These are phyloP conservation scores for Tolypocladium guangdongense DNA, from an alignment of 2,329 filamentous ascomycete species.

Conservation along the genomic window DNA sequence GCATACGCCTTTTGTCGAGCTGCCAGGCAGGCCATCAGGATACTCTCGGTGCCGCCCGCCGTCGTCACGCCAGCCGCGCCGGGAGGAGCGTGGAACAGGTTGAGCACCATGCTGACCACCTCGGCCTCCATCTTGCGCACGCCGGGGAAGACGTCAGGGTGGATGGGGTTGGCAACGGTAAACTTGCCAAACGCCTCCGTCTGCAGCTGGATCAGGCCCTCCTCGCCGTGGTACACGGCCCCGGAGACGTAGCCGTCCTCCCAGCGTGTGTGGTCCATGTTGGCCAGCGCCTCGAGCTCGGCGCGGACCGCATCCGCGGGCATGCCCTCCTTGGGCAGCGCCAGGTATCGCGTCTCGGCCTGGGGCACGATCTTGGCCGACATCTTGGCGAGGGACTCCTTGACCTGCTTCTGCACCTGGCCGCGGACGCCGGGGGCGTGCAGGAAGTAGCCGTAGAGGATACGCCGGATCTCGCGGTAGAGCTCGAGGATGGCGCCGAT, in stretches of 20 bases:
- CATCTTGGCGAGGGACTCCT: conserved; percentile 67
- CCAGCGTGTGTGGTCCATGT: conserved; percentile 91
- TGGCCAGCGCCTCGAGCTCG: conserved; percentile 68
- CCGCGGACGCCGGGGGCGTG: conserved; percentile 75
- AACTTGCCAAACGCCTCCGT: conserved; percentile 90
- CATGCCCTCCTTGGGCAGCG: conserved; percentile 77
- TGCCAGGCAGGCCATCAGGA: conserved; percentile 86
- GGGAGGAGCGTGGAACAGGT: conserved; percentile 81
- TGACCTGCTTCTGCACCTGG: conserved; percentile 76
- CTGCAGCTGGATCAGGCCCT: conserved; percentile 71
- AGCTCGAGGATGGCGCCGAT: conserved; percentile 67
- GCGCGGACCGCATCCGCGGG: conserved; percentile 63
- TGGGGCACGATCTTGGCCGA: conserved; percentile 73
- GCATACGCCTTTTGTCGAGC: conserved; percentile 80
- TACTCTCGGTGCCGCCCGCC: conserved; percentile 89
- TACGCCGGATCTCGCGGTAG: conserved; percentile 60
- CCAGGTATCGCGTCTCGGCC: conserved; percentile 60
- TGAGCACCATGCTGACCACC: conserved; percentile 87
- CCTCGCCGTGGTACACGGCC: conserved; percentile 90
- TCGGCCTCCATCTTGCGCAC: conserved; percentile 99
- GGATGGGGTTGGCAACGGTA: conserved; percentile 90
- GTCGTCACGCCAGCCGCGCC: conserved; percentile 82
- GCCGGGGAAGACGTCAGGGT: conserved; percentile 95
- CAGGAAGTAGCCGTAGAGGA: conserved; percentile 77
- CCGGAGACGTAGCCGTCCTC: conserved; percentile 92